Conservation (phyloP, 2,329 filamentous ascomycete species). For the Aspergillus spinulosporus region DNA sequence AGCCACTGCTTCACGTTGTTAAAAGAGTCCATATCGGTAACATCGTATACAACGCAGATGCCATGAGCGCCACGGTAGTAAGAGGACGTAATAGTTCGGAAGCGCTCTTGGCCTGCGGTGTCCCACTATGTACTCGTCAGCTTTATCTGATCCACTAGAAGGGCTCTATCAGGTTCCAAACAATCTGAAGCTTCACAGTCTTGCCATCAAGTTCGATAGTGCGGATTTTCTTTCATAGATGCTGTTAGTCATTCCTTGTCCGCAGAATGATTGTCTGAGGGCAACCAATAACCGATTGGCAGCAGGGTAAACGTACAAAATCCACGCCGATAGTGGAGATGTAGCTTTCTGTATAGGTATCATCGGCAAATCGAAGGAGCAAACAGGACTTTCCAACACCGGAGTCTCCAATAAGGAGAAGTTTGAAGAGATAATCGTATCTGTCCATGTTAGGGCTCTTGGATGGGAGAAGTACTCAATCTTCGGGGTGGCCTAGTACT, state of each 20-base stretch:
- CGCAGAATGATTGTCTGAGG: not conserved
- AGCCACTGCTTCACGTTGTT: constrained; percentile 99
- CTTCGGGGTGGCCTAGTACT: constrained; percentile 21
- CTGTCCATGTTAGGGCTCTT: constrained; percentile 52
- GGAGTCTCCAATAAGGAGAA: constrained; percentile 99
- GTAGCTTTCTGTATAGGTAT: constrained; percentile 99
- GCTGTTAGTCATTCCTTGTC: constrained; percentile 21
- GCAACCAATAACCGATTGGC: not conserved
- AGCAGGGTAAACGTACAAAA: constrained; percentile 67
- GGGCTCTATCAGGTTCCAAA: constrained; percentile 50
- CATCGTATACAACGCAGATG: constrained; percentile 99
- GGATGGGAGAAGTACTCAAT: constrained; percentile 11
- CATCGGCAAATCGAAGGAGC: constrained; percentile 95
- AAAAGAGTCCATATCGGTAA: constrained; percentile 99
- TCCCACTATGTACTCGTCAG: constrained; percentile 72
- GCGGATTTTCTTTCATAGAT: constrained; percentile 80
- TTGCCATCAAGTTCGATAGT: constrained; percentile 99
- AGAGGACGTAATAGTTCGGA: constrained; percentile 98
- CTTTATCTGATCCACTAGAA: not conserved
- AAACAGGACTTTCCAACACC: constrained; percentile 99
- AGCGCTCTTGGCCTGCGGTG: constrained; percentile 97
- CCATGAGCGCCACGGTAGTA: constrained; percentile 99
- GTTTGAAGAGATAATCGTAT: constrained; percentile 99
- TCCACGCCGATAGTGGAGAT: constrained; percentile 99
- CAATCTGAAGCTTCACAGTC: constrained; percentile 99